These are phyloP conservation scores for Penicillium cataractarum DNA, from an alignment of 495 filamentous ascomycete species.

Conservation along the genomic window DNA sequence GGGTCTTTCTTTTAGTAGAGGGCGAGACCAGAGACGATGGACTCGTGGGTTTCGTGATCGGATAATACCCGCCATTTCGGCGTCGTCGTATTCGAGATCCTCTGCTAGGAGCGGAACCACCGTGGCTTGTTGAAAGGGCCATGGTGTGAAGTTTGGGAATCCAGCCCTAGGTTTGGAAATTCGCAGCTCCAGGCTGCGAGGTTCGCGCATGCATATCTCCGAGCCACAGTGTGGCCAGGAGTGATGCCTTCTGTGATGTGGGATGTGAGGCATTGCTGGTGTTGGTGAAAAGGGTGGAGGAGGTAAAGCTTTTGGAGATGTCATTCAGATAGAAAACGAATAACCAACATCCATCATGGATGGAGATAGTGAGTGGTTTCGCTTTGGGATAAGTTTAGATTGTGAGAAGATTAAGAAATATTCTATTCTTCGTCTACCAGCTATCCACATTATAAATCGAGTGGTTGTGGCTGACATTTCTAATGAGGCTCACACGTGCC, in stretches of 20 bases:
- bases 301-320: background rate
- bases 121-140: slow-evolving; percentile 25
- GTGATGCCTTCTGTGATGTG: slow-evolving; percentile 43
- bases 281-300: background rate
- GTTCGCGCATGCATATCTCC: slow-evolving; percentile 27
- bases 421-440: slow-evolving; percentile 10
- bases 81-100: slow-evolving; percentile 28
- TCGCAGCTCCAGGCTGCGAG: slow-evolving; percentile 19
- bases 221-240: slow-evolving; percentile 47
- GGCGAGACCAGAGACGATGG: slow-evolving; percentile 31
- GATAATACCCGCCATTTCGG: slow-evolving; percentile 43
- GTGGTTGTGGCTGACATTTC: background rate
- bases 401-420: background rate
- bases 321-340: background rate
- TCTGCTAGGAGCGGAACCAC: slow-evolving; percentile 25
- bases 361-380: background rate
- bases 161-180: slow-evolving; percentile 8
- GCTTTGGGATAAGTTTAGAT: background rate
- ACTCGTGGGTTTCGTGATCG: slow-evolving; percentile 25
- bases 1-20: slow-evolving; percentile 6
- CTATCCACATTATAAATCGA: slow-evolving; percentile 24
- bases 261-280: slow-evolving; percentile 31
- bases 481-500: slow-evolving; percentile 14
- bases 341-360: slow-evolving; percentile 21
- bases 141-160: slow-evolving; percentile 12